Base-by-base conservation (phyloP, 2,329 filamentous ascomycete genomes). In the Fusarium caatingaense region DNA sequence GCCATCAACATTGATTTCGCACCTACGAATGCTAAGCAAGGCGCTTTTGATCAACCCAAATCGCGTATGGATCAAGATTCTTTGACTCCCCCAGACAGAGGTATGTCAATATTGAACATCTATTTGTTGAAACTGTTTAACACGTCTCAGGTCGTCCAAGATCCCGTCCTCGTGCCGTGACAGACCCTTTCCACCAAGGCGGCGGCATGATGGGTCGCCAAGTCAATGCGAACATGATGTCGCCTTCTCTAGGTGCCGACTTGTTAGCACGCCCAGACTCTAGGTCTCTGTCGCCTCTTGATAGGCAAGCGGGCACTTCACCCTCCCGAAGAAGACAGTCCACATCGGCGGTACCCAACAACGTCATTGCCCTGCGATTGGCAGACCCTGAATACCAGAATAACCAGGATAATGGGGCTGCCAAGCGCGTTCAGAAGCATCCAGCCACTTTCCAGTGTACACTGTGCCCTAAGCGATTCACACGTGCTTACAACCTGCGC, bases 371-470 rank as follows among this genome's bases (percentile, higher is more conserved):
- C n/a, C 84, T 98, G 42, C 93, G 94, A 66, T 87, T 98, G 18
- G 95, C 94, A 13, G 93, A 98, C 78, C 94, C 94, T 1, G 91
- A 94, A 45, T 92, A 95, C 66, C 92, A 94, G 58, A 89, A 88
- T 25, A 86, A 88, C 7, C 87, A 87, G 56, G 83, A 87, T 15
- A 83, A 83, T 46, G 89, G 91, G 49, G 86, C 84, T 41, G 82
- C 89, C 8, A 97, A 96, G 78, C 90, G 96, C n/a, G 90, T 93
- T 1, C 96, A 99, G 79, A 99, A 99, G 77, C 96, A 99, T 74
- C 96, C 96, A 1, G 96, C 96, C 9, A 99, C 94, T 0, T 99
- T 98, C 81, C 94, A 98, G 77, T 99, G 96, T 79, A 92, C 83
- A 12, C 84, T 98, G 11, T 99, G 96, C 74, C 94, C 96, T 0